Evolutionary conservation across 2,329 filamentous ascomycete genomes (phyloP).

Genomic region (Neonectria faginata): DNA sequence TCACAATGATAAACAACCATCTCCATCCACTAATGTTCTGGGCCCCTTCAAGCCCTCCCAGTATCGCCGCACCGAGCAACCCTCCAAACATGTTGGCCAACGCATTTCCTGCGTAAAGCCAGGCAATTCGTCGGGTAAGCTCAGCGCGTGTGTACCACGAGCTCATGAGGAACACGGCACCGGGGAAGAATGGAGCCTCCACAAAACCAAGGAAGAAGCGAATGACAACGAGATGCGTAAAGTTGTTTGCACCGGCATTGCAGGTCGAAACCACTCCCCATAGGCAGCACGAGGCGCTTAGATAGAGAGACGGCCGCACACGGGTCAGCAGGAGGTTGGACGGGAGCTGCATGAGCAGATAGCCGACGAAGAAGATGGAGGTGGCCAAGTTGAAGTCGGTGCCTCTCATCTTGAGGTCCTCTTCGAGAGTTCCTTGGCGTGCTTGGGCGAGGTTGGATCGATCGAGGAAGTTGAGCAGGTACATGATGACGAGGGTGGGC

Average conservation of each 20-base stretch:
- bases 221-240: slow-evolving; percentile 56
- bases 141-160: slow-evolving; percentile 60
- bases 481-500: slow-evolving; percentile 66
- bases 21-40: slow-evolving; percentile 70
- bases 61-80: slow-evolving; percentile 61
- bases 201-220: slow-evolving; percentile 58
- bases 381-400: slow-evolving; percentile 70
- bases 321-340: slow-evolving; percentile 69
- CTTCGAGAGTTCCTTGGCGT: slow-evolving; percentile 63
- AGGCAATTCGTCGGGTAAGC: slow-evolving; percentile 69
- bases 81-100: slow-evolving; percentile 65
- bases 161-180: slow-evolving; percentile 60
- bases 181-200: slow-evolving; percentile 65
- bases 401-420: slow-evolving; percentile 64
- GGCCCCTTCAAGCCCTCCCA: slow-evolving; percentile 57
- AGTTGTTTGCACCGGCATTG: slow-evolving; percentile 60
- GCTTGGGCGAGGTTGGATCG: slow-evolving; percentile 66
- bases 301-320: slow-evolving; percentile 64
- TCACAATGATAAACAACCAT: slow-evolving; percentile 73
- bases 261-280: slow-evolving; percentile 57
- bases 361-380: slow-evolving; percentile 71
- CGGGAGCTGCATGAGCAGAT: slow-evolving; percentile 71
- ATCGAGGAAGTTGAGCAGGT: slow-evolving; percentile 67
- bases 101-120: slow-evolving; percentile 68
- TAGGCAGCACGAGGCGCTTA: slow-evolving; percentile 60